Base-by-base conservation (phyloP, 2,329 filamentous ascomycete species). In the Trichoderma cornu-damae region DNA sequence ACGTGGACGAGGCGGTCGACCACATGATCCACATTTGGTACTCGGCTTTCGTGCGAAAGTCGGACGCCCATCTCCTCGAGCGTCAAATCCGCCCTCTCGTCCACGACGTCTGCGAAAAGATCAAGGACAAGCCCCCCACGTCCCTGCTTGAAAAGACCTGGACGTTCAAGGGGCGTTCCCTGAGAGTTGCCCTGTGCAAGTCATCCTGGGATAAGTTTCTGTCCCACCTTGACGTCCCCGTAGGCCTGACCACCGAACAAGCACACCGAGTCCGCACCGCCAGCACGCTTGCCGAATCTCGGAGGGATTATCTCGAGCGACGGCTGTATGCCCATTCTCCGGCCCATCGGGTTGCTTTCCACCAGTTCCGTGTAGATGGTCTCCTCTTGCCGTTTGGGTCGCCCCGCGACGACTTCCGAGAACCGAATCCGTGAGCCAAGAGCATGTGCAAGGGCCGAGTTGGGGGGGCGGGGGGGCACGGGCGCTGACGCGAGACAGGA, bases 11-110 rank as follows among this genome's bases (percentile, higher is more conserved):
- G 6, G 62, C 62, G 1, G 51, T 57, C 1, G 60, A 63, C 26
- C 59, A 51, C 52, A 64, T 64, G 7, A 60, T 64, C 3, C 61
- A 64, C 24, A 14, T 63, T 35, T 64, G 61, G 62, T 64, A 64
- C 24, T 64, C 61, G 6, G 57, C 62, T 4, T 38, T 59, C 28
- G 30, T 64, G 8, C 42, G 49, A 18, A 38, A 54, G 24, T 59
- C 55, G 1, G 37, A 63, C 48, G 43, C 59, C 3, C 38, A 58
- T 2, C 38, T 61, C 7, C 22, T 62, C 2, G 58, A 60, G 4
- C 14, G 18, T 3, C 18, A n/a, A 2, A 2, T 50, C 3, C 11
- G 20, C 2, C 35, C 37, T 9, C 32, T 57, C 14, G 2, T 57
- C 46, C 4, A 50, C 12, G 3, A 2, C 20, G 6, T 44, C 20